Evolutionary conservation across 2,329 filamentous ascomycete genomes (phyloP).

Genomic region (Dactylonectria macrodidyma): DNA sequence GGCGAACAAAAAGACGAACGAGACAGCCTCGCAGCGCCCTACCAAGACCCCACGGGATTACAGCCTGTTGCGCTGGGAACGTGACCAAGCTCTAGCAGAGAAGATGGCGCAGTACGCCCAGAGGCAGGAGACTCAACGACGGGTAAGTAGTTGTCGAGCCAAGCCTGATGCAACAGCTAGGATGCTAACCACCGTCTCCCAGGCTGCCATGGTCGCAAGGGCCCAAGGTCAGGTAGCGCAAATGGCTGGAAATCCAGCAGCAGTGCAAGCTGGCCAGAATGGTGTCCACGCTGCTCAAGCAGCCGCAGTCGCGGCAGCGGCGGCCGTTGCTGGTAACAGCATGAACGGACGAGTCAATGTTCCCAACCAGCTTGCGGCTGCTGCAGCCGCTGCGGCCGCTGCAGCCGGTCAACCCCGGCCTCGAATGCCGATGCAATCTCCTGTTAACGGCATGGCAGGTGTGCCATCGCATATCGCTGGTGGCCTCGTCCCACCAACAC

Average conservation of each 20-base stretch:
- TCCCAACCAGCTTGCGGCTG: conserved; percentile 61
- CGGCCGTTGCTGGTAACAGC: conserved; percentile 48
- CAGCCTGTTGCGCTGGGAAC: conserved; percentile 88
- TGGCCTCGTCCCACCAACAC: conserved; percentile 67
- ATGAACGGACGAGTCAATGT: conserved; percentile 58
- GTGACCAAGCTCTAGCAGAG: conserved; percentile 79
- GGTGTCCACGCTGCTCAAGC: conserved; percentile 47
- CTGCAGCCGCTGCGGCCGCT: conserved; percentile 55
- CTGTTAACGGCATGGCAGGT: conserved; percentile 66
- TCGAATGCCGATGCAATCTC: conserved; percentile 69
- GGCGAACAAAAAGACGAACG: conserved; percentile 85
- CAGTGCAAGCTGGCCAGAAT: conserved; percentile 50
- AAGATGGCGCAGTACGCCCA: conserved; percentile 69
- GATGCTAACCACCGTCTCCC: conserved; percentile 45
- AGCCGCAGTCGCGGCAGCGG: conserved; percentile 32
- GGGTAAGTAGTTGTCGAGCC: conserved; percentile 60
- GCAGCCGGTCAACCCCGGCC: conserved; percentile 59
- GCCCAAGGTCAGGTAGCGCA: conserved; percentile 62
- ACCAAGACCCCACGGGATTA: conserved; percentile 91
- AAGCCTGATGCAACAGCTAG: conserved; percentile 19
- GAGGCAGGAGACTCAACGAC: conserved; percentile 72
- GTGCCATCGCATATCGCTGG: conserved; percentile 65
- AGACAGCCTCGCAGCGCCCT: conserved; percentile 66
- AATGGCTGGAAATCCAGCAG: conserved; percentile 59
- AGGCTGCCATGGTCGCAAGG: conserved; percentile 63